Evolutionary conservation across 495 filamentous ascomycete species (phyloP).

Genomic region (Penicillium diatomitis): DNA sequence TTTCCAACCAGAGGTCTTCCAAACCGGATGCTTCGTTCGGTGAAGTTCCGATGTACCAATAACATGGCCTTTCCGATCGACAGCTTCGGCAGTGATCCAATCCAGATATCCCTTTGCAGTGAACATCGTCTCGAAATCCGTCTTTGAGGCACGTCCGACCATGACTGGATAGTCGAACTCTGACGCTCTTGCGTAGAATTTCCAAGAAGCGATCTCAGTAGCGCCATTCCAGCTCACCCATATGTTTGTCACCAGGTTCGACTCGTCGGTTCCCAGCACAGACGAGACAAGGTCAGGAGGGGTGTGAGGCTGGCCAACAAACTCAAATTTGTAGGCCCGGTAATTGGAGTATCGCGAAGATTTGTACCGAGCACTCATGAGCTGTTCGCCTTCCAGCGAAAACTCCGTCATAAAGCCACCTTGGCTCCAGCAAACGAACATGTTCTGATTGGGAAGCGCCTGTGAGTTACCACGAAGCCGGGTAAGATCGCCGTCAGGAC

Average conservation of each 20-base stretch:
- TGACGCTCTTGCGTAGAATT: conserved; percentile 25
- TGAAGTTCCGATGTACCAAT: conserved; percentile 14
- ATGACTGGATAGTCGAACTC: conserved; percentile 16
- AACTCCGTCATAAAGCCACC: conserved; percentile 44
- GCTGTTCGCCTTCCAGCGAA: conserved; percentile 34
- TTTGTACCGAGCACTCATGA: conserved; percentile 28
- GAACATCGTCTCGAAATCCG: conserved; percentile 26
- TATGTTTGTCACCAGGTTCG: conserved; percentile 23
- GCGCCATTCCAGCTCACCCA: conserved; percentile 41
- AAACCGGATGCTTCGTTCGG: conserved; percentile 13
- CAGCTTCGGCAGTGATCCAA: conserved; percentile 41
- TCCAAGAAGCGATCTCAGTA: conserved; percentile 31
- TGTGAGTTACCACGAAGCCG: conserved; percentile 51
- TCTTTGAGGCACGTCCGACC: conserved; percentile 16
- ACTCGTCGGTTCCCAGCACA: conserved; percentile 20
- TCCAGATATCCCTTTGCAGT: conserved; percentile 26
- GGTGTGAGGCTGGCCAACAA: conserved; percentile 18
- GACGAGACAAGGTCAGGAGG: conserved; percentile 20
- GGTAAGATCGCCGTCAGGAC: conserved; percentile 34
- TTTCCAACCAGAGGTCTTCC: conserved; percentile 12
- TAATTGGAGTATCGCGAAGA: conserved; percentile 21
- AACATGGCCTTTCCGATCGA: conserved; percentile 13
- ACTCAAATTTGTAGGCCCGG: conserved; percentile 28
- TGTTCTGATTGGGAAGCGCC: conserved; percentile 40
- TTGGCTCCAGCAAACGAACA: conserved; percentile 50